Conservation (phyloP, 2,329 filamentous ascomycete genomes). For the Fusarium mangiferae region DNA sequence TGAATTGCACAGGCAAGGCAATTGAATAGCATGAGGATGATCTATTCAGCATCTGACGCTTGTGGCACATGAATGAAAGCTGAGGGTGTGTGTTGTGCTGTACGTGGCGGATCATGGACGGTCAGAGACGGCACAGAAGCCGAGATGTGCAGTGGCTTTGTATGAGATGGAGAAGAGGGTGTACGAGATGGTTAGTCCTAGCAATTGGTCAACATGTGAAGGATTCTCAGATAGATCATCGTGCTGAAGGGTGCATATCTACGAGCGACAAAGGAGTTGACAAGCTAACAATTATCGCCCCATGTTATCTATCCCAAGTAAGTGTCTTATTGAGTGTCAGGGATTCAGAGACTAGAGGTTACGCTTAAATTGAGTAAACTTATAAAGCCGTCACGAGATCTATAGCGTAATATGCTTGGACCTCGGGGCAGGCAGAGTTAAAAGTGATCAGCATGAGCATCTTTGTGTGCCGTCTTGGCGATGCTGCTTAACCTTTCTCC, state of each 20-base stretch:
- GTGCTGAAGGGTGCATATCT: not conserved
- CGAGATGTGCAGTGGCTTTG: slow-evolving; percentile 21
- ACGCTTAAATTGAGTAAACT: not conserved
- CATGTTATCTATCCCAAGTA: not conserved
- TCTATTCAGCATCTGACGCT: not conserved
- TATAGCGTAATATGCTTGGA: not conserved
- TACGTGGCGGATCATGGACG: slow-evolving; percentile 26
- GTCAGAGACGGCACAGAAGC: slow-evolving; percentile 32
- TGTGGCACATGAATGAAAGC: slow-evolving; percentile 12
- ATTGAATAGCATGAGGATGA: not conserved
- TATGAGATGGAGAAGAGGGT: slow-evolving; percentile 23
- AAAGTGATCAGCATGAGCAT: slow-evolving; percentile 9
- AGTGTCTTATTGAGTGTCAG: not conserved
- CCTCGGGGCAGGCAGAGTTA: not conserved
- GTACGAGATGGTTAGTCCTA: slow-evolving; percentile 14
- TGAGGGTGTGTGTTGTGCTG: slow-evolving; percentile 17
- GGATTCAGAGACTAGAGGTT: not conserved
- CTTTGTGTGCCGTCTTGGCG: slow-evolving; percentile 20
- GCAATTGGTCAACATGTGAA: not conserved
- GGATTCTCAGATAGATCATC: not conserved
- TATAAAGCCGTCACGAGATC: not conserved
- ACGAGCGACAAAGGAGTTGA: not conserved
- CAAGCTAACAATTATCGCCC: not conserved
- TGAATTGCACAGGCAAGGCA: not conserved
- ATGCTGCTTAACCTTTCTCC: slow-evolving; percentile 3